Conservation (phyloP, 108 stramenopile species). For the Asterionellopsis glacialis region DNA sequence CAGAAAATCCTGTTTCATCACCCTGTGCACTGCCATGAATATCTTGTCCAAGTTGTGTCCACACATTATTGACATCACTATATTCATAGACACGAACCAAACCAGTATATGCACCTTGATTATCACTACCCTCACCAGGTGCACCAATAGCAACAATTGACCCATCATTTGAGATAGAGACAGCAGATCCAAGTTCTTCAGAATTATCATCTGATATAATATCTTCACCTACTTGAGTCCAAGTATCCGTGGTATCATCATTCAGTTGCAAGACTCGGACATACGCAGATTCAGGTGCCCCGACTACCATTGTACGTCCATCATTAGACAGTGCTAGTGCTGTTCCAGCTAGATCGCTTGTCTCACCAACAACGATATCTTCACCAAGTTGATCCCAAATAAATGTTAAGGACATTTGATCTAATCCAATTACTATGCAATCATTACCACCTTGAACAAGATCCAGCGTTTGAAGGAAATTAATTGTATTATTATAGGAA, state of each 20-base stretch:
- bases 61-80: neutral
- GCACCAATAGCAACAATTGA: slow-evolving; percentile 2
- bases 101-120: neutral
- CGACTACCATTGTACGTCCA: slow-evolving; percentile 9
- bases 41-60: slow-evolving; percentile 10
- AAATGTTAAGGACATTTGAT: too few species aligned
- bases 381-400: slow-evolving; percentile 10
- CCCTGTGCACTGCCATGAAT: slow-evolving; percentile 5
- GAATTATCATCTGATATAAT: neutral
- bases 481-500: too few species aligned
- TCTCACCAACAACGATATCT: slow-evolving; percentile 4
- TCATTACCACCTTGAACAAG: too few species aligned
- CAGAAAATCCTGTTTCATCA: slow-evolving; percentile 6
- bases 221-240: slow-evolving; percentile 10
- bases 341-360: neutral
- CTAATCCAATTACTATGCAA: too few species aligned
- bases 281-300: slow-evolving; percentile 4
- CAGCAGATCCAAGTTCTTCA: slow-evolving; percentile 4
- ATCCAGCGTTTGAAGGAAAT: too few species aligned
- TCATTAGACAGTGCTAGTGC: slow-evolving; percentile 7
- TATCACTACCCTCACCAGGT: neutral
- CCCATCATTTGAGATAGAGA: slow-evolving; percentile 13
- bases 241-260: neutral
- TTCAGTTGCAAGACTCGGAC: slow-evolving; percentile 1
- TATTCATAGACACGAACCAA: neutral